phyloP scores from a whole-genome alignment of 305 asterid species.

The Salvia sclarea region DNA sequence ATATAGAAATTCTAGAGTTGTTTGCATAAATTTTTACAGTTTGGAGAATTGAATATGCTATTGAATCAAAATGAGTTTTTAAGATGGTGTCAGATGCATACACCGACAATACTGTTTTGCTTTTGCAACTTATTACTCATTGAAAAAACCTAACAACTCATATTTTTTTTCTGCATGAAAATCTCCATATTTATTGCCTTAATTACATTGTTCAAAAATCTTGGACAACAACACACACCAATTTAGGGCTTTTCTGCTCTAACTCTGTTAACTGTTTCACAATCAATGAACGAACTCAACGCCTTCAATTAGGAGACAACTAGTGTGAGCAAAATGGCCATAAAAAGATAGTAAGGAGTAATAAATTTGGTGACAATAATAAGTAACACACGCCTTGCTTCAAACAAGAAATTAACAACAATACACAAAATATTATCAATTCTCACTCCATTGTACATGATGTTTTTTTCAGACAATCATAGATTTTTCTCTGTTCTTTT shows the following conservation, averaged over 20 bases:
- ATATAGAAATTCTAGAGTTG: too few relatives aligned
- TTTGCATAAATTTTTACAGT: background rate
- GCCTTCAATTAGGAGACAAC: conserved; percentile 10
- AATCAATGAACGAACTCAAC: background rate
- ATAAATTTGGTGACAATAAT: background rate
- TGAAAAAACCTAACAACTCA: conserved; percentile 1
- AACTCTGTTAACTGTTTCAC: background rate
- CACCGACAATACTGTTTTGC: background rate
- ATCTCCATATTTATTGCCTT: background rate
- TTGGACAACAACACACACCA: background rate
- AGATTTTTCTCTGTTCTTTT: background rate
- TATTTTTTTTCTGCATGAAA: background rate
- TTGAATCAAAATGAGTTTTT: background rate
- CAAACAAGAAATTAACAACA: conserved; percentile 4
- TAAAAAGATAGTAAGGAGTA: background rate
- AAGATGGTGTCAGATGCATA: conserved; percentile 13
- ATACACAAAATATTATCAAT: background rate
- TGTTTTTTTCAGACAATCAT: conserved; percentile 15
- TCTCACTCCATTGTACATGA: conserved; percentile 23
- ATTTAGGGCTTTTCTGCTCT: background rate
- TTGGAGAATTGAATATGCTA: background rate
- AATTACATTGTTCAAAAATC: background rate
- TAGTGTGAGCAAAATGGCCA: background rate
- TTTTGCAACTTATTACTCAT: background rate
- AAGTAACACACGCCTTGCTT: background rate